Evolutionary conservation across 345 rosid genomes (phyloP), one percentile per base, ranked within the genome.

Genomic region (Eucalyptus virginea): DNA sequence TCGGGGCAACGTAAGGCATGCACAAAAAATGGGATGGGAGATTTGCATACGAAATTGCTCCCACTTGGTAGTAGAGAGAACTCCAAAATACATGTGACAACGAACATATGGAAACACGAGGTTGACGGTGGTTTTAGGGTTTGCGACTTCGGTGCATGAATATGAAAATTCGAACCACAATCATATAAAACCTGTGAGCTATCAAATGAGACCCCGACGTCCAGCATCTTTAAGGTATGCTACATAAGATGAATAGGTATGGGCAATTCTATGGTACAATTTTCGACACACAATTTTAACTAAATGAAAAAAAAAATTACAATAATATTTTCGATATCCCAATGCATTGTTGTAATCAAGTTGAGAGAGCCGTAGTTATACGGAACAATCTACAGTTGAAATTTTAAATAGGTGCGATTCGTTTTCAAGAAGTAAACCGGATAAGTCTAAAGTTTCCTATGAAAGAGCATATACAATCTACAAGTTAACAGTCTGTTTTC

Each of bases 371-470:
- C 21, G 58, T 21, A 52, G 58, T 21, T 52, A 52, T 19, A 52
- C 24, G 58, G 58, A 19, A 52, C 58, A 52, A 8, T 52, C 10
- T 11, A 62, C 5, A 6, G 15, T 62, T 8, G 16, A 62, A 62
- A 60, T 60, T 26, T 26, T 60, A 60, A 32, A 12, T 60, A 26
- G 32, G 32, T 5, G n/a, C n/a, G 6, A 60, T 11, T 60, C 16
- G 14, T 60, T 60, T 58, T 60, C 16, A 60, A 60, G 16, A 60
- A 60, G 67, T 26, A 60, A 58, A 26, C 7, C 3, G 16, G 67
- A 60, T 0, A 60, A 2, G 0, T 6, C 0, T 60, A 2, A 28
- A 60, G 69, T 60, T 60, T 60, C 67, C 67, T 60, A 5, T 60
- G 67, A 60, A 28, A 60, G 15, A 60, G 16, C 67, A 60, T 26